Evolutionary conservation across 306 rosid species (phyloP), one percentile per base, ranked within the genome.

Genomic region (Vicia sativa): DNA sequence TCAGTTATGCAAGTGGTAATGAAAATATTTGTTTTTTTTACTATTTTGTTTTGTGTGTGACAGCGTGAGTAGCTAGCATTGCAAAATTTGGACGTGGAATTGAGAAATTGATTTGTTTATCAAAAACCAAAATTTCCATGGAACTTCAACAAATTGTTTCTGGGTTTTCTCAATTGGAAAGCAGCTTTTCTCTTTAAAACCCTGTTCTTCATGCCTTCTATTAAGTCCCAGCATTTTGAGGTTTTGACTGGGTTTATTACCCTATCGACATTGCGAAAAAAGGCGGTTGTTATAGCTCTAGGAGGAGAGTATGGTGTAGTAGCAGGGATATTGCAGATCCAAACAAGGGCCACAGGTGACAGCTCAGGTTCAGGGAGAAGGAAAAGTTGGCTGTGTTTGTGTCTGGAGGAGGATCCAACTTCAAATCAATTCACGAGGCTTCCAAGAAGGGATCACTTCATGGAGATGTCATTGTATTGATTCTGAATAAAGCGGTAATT

Each of bases 341-440:
- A 31, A 49, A 6, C 10, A 50, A 64, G 34, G 73, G 15, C 25
- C 19, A 45, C 34, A 57, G 65, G 61, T 74, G 13, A 46, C 52
- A 44, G 49, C 16, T 65, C 81, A 52, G 73, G 18, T 82, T 50
- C 64, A 0, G 62, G 35, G 65, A 77, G 79, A 35, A 75, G 78
- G 65, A 93, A 90, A 93, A 69, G 65, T 82, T 93, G 9, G 96
- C 97, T 0, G 83, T 86, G 72, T 93, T 90, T 46, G 98, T 93
- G 37, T 90, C 97, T 0, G 96, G 98, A 39, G 96, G 98, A 41
- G 98, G 97, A 58, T 93, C 95, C 4, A 93, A 93, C 84, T 93
- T 90, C 65, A 79, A 84, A 45, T 86, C 91, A 9, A 90, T 93
- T 70, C 82, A 87, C 2, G 86, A 86, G 65, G 93, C 96, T 1